Evolutionary conservation across 2,329 filamentous ascomycete species (phyloP).

Genomic region (Capronia americana): DNA sequence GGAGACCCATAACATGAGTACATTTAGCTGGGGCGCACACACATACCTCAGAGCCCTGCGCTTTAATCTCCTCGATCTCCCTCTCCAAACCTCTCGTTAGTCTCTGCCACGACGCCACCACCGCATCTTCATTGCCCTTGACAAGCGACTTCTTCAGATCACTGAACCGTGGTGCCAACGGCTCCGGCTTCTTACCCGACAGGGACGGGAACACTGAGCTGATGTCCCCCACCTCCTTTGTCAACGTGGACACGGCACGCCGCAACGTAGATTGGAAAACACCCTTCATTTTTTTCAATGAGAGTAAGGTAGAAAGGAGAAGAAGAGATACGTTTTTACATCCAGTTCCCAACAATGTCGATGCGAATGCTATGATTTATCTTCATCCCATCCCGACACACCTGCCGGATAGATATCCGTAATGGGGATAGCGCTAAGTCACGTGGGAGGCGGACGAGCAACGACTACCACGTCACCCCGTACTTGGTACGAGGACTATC

Average conservation of each 20-base stretch:
- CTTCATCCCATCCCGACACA: constrained; percentile 21
- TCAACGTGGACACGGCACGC: constrained; percentile 43
- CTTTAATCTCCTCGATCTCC: constrained; percentile 51
- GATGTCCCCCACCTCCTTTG: constrained; percentile 55
- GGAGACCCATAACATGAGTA: not conserved
- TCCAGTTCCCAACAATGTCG: not conserved
- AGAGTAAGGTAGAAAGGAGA: not conserved
- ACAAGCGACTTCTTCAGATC: constrained; percentile 50
- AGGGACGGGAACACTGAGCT: constrained; percentile 57
- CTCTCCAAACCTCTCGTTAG: constrained; percentile 49
- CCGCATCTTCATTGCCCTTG: constrained; percentile 47
- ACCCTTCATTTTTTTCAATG: not conserved
- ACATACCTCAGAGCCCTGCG: constrained; percentile 50
- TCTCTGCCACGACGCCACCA: constrained; percentile 52
- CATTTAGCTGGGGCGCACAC: not conserved
- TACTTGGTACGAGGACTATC: no score
- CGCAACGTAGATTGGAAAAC: constrained; percentile 13
- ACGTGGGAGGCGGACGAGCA: no score
- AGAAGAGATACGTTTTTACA: not conserved
- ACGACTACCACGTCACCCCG: no score
- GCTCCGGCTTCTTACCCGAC: constrained; percentile 51
- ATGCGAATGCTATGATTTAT: constrained; percentile 18
- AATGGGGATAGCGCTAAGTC: constrained; percentile 12
- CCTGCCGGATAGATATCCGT: constrained; percentile 11
- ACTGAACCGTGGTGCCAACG: constrained; percentile 51